Evolutionary conservation across 148 eudicot species (phyloP).

Genomic region (Fagopyrum homotropicum): DNA sequence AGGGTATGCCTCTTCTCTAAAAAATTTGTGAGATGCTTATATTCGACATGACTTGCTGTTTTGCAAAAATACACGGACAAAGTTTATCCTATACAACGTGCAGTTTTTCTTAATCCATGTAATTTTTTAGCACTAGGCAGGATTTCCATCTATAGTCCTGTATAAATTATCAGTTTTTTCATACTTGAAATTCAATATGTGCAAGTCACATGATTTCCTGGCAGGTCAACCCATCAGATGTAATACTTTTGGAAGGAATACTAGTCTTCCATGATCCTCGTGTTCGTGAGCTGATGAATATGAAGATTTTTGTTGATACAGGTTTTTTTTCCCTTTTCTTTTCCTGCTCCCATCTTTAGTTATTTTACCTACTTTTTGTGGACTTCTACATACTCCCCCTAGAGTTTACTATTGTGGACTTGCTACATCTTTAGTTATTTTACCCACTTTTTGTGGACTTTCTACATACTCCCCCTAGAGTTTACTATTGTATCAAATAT

Average conservation of each 20-base stretch:
- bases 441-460: neutral
- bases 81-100: neutral
- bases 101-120: no score
- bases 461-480: neutral
- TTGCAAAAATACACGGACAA: neutral
- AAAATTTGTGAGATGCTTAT: neutral
- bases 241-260: conserved; percentile 92
- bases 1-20: conserved; percentile 45
- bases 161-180: neutral
- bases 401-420: no score
- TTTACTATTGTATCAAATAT: neutral
- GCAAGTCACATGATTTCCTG: conserved; percentile 14
- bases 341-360: neutral
- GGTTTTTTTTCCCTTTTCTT: conserved; percentile 28
- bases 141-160: neutral
- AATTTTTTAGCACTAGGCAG: neutral
- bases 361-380: neutral
- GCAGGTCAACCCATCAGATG: conserved; percentile 97
- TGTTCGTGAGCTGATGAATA: conserved; percentile 80
- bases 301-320: conserved; percentile 99
- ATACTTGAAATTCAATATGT: neutral
- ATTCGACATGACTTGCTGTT: neutral
- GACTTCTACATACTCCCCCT: no score
- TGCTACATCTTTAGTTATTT: neutral
- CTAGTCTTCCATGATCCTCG: conserved; percentile 92